Conservation (phyloP, 495 filamentous ascomycete species). For the Aspergillus incahuasiensis region DNA sequence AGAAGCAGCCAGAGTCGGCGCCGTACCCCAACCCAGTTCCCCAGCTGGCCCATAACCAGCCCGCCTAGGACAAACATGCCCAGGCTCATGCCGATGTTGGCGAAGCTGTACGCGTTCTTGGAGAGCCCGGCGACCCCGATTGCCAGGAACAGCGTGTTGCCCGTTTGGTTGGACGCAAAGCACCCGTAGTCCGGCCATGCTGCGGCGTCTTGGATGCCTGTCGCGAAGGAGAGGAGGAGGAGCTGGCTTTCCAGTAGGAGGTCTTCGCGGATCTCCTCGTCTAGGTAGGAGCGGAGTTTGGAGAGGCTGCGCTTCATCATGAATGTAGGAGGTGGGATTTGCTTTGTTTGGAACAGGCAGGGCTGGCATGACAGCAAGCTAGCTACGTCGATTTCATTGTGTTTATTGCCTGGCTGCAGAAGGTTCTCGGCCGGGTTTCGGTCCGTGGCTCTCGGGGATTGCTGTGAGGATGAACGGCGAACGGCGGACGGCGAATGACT, state of each 20-base stretch:
- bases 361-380: too few relatives aligned
- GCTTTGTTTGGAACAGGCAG: too few relatives aligned
- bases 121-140: slow-evolving; percentile 44
- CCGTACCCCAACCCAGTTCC: slow-evolving; percentile 48
- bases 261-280: slow-evolving; percentile 20
- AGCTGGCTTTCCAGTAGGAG: slow-evolving; percentile 28
- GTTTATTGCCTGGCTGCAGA: too few relatives aligned
- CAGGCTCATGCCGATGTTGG: slow-evolving; percentile 51
- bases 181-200: slow-evolving; percentile 59
- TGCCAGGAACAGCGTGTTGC: slow-evolving; percentile 58
- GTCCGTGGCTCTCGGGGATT: too few relatives aligned
- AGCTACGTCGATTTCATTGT: too few relatives aligned
- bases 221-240: slow-evolving; percentile 33
- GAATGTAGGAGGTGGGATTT: too few relatives aligned
- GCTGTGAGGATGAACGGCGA: too few relatives aligned
- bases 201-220: slow-evolving; percentile 53
- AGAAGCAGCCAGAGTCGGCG: slow-evolving; percentile 48
- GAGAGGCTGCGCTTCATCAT: too few relatives aligned
- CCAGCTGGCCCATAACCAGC: slow-evolving; percentile 51
- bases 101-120: slow-evolving; percentile 27
- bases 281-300: not conserved
- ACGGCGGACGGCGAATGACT: too few relatives aligned
- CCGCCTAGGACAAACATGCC: slow-evolving; percentile 50
- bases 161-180: slow-evolving; percentile 63
- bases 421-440: too few relatives aligned